Evolutionary conservation across 805 yeast species (phyloP).

Genomic region (Wickerhamomyces subpelliculosus): DNA sequence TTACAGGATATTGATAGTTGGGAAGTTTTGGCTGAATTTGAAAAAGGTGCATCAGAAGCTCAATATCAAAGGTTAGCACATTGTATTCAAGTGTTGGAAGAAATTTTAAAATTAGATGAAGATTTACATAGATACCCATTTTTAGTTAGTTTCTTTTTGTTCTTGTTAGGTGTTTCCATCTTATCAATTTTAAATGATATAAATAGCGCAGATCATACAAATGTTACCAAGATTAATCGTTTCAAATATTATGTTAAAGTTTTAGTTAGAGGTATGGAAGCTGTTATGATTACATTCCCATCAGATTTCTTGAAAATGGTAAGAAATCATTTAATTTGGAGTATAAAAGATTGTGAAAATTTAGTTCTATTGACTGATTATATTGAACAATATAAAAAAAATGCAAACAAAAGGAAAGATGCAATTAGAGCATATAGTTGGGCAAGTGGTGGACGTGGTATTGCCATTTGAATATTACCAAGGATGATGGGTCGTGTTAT

Average conservation of each 20-base stretch:
- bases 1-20: conserved; percentile 9
- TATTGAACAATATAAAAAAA: conserved; percentile 11
- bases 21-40: conserved; percentile 10
- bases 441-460: conserved; percentile 29
- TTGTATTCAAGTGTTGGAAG: conserved; percentile 15
- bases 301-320: conserved; percentile 20
- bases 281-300: conserved; percentile 22
- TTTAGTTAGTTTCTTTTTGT: conserved; percentile 14
- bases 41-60: conserved; percentile 8
- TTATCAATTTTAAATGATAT: conserved; percentile 15
- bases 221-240: conserved; percentile 15
- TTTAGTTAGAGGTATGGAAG: conserved; percentile 17
- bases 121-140: conserved; percentile 17
- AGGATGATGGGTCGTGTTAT: too few relatives aligned
- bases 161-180: conserved; percentile 14
- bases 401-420: conserved; percentile 20
- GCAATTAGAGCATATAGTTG: conserved; percentile 28
- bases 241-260: conserved; percentile 18
- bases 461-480: conserved; percentile 21
- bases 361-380: conserved; percentile 15
- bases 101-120: conserved; percentile 11
- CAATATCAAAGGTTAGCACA: conserved; percentile 9
- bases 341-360: conserved; percentile 20
- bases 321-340: conserved; percentile 16
- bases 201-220: conserved; percentile 9